Percentiles rank a stretch among this genome's conserved stretches.
phyloP scores from a whole-genome alignment of 208 protist genomes.

The Leishmania martiniquensis region DNA sequence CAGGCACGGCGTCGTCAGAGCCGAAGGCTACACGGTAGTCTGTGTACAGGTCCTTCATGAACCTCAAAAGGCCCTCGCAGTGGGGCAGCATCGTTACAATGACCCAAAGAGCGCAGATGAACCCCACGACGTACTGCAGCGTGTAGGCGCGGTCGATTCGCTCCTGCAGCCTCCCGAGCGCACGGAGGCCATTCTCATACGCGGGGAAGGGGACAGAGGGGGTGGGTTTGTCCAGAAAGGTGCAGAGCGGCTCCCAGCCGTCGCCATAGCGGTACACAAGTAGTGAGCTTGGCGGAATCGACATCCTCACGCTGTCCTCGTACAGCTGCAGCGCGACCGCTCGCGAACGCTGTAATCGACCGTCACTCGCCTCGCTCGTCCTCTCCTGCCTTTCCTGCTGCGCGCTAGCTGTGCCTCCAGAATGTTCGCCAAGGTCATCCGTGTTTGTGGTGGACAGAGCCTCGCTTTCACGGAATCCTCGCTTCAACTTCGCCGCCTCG shows the following conservation, averaged over 20 bases:
- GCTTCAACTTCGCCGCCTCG: constrained; percentile 2
- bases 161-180: constrained; percentile 62
- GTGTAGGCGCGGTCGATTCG: constrained; percentile 60
- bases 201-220: constrained; percentile 63
- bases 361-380: not conserved
- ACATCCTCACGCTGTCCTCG: constrained; percentile 60
- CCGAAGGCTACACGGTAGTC: constrained; percentile 43
- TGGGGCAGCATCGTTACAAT: constrained; percentile 29
- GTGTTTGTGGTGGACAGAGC: not conserved
- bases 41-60: constrained; percentile 28
- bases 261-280: constrained; percentile 73
- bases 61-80: constrained; percentile 8
- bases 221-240: constrained; percentile 63
- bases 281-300: constrained; percentile 42
- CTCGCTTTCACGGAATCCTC: not conserved
- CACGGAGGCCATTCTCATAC: constrained; percentile 60
- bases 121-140: constrained; percentile 35
- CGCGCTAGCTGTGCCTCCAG: not conserved
- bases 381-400: not conserved
- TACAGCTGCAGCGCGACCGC: constrained; percentile 53
- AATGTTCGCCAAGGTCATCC: not conserved
- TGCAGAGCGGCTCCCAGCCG: constrained; percentile 76
- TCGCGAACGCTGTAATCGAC: constrained; percentile 27
- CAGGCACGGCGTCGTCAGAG: not conserved
- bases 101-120: constrained; percentile 15